Evolutionary conservation across 495 filamentous ascomycete species (phyloP).

Genomic region (Penicillium psychrofluorescens): DNA sequence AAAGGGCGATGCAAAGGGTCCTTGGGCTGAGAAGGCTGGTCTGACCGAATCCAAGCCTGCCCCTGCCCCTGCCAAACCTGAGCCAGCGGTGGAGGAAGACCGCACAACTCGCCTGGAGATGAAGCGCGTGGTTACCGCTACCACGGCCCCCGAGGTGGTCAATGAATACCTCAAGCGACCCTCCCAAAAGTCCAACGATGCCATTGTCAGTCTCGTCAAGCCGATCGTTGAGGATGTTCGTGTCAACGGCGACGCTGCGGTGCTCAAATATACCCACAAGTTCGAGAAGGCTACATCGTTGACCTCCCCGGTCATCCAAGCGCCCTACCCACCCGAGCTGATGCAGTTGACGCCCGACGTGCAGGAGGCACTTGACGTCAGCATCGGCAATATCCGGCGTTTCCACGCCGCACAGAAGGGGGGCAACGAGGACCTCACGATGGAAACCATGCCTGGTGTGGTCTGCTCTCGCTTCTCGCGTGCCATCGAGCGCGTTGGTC

Average conservation of each 20-base stretch:
- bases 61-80: constrained; percentile 33
- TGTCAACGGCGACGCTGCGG: constrained; percentile 71
- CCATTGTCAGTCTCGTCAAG: constrained; percentile 79
- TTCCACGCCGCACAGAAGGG: constrained; percentile 90
- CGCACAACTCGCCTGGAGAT: constrained; percentile 67
- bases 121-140: constrained; percentile 64
- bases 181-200: constrained; percentile 84
- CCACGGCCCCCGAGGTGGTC: constrained; percentile 53
- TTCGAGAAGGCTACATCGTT: constrained; percentile 92
- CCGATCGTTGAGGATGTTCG: constrained; percentile 87
- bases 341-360: constrained; percentile 82
- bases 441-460: constrained; percentile 97
- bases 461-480: constrained; percentile 88
- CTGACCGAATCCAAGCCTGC: constrained; percentile 40
- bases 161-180: constrained; percentile 71
- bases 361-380: constrained; percentile 83
- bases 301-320: constrained; percentile 77
- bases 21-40: constrained; percentile 77
- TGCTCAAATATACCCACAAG: constrained; percentile 90
- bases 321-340: constrained; percentile 74
- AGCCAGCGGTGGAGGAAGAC: constrained; percentile 39
- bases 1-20: constrained; percentile 87
- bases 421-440: constrained; percentile 60
- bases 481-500: constrained; percentile 86
- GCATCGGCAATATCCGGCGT: constrained; percentile 85